Base-by-base conservation (phyloP, 1,139 yeast species). In the Geotrichum klebahnii region DNA sequence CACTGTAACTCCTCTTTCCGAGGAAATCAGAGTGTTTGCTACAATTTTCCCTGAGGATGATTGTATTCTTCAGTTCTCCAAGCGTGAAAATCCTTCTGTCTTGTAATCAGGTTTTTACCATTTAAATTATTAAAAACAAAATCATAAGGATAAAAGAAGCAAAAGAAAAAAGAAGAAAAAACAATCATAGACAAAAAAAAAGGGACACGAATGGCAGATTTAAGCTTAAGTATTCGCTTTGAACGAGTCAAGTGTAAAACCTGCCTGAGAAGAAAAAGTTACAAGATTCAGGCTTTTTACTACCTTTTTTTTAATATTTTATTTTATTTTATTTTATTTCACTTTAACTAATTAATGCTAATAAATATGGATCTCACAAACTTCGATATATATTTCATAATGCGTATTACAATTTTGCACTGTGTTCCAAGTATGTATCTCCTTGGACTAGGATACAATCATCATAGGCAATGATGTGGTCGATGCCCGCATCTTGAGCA, bases 41-140 rank as follows among this genome's bases (percentile, higher is more conserved):
- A 92, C 98, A 26, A 89, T 92, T 65, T 92, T 92, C 85, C 98
- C 98, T 32, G 82, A 87, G 68, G 98, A 92, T 70, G 96, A 90
- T 67, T 81, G 95, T 66, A 79, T 87, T 61, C 72, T 92, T 67
- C 75, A 81, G 62, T 90, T 90, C 76, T 75, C 77, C 51, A 53
- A 57, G 56, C 64, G 72, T 42, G 60, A 58, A 41, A 44, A 49
- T 33, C 50, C 52, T 17, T 34, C 56, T 12, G 52, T 49, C 19
- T 16, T 51, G 31, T 48, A 48, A 34, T 29, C 16, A 19, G 36
- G 5, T 14, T 29, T 29, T 29, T 14, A 14, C 38, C 3, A 5
- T 16, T 14, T 10, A 34, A 34, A 10, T 20, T 14, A 3, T 34
- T 5, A 34, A 34, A 14, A 24, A 31, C 26, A 17, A 12, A 26